phyloP scores from a whole-genome alignment of 2,329 filamentous ascomycete genomes.

The Emergomyces pasteurianus region DNA sequence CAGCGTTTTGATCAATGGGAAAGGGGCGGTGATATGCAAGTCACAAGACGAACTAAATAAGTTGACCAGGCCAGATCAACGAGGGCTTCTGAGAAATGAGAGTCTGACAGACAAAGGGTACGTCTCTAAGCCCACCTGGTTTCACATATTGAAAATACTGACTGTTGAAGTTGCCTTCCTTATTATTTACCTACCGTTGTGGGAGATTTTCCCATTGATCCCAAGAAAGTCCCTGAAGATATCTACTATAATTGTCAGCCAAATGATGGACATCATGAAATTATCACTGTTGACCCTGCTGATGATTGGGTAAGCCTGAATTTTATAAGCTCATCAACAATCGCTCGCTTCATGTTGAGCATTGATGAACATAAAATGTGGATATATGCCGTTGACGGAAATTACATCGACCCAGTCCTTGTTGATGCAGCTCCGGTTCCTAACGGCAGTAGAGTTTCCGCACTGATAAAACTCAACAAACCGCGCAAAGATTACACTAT shows the following conservation, averaged over 20 bases:
- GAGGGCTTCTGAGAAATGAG: conserved; percentile 12
- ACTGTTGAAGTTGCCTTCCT: conserved; percentile 4
- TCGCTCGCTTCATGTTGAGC: conserved; percentile 23
- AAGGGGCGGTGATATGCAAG: conserved; percentile 44
- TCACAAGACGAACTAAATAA: conserved; percentile 31
- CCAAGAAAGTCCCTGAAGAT: conserved; percentile 13
- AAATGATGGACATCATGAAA: conserved; percentile 16
- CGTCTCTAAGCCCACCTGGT: not conserved
- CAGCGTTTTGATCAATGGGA: conserved; percentile 49
- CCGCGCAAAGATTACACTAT: conserved; percentile 28
- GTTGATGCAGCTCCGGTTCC: conserved; percentile 23
- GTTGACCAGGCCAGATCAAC: conserved; percentile 14
- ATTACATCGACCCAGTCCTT: conserved; percentile 29
- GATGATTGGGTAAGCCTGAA: conserved; percentile 27
- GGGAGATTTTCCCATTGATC: conserved; percentile 15
- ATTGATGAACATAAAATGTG: conserved; percentile 36
- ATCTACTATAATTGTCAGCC: conserved; percentile 16
- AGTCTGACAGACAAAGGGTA: conserved; percentile 24
- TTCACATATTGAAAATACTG: not conserved
- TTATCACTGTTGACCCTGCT: conserved; percentile 22
- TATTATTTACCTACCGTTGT: not conserved
- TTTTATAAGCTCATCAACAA: conserved; percentile 25
- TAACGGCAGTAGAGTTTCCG: conserved; percentile 31
- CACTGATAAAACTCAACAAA: conserved; percentile 32
- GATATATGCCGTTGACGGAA: conserved; percentile 34